Percentiles rank a stretch among this genome's conserved stretches.
These are phyloP conservation scores for Pulicaria dysenterica DNA, from an alignment of 129 eudicot species.

Conservation along the genomic window DNA sequence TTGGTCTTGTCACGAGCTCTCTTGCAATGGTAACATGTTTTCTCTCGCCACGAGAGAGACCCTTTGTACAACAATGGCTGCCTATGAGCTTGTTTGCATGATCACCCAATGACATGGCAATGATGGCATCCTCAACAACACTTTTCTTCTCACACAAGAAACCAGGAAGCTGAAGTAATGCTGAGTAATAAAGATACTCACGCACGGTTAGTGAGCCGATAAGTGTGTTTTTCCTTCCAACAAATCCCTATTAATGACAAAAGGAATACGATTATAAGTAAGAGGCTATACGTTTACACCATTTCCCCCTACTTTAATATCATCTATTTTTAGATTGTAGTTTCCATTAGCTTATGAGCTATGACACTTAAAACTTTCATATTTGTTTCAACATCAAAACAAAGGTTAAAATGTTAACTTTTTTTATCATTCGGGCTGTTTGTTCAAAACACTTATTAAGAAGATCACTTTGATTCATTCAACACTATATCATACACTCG, in stretches of 20 bases:
- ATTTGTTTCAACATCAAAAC: neutral
- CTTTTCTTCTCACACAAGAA: conserved; percentile 66
- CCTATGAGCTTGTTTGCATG: conserved; percentile 87
- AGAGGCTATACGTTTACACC: neutral
- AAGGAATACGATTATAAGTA: neutral
- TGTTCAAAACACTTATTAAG: no score
- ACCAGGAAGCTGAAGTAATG: conserved; percentile 96
- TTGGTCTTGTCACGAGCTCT: conserved; percentile 88
- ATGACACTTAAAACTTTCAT: neutral
- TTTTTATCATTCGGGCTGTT: no score
- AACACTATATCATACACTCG: no score
- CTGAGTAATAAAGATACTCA: conserved; percentile 86
- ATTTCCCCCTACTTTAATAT: no score
- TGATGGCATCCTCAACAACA: conserved; percentile 87
- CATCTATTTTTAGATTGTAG: no score
- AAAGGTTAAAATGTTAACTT: no score
- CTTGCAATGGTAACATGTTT: conserved; percentile 84
- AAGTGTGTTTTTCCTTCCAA: conserved; percentile 66
- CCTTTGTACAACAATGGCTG: conserved; percentile 82
- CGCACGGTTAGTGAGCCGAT: conserved; percentile 75
- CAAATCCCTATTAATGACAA: conserved; percentile 45
- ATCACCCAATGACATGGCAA: conserved; percentile 86
- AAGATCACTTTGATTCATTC: no score
- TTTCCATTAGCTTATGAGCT: no score
- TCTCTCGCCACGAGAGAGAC: conserved; percentile 83